Evolutionary conservation across 257 asterid genomes (phyloP).

Genomic region (Galeopsis tetrahit): DNA sequence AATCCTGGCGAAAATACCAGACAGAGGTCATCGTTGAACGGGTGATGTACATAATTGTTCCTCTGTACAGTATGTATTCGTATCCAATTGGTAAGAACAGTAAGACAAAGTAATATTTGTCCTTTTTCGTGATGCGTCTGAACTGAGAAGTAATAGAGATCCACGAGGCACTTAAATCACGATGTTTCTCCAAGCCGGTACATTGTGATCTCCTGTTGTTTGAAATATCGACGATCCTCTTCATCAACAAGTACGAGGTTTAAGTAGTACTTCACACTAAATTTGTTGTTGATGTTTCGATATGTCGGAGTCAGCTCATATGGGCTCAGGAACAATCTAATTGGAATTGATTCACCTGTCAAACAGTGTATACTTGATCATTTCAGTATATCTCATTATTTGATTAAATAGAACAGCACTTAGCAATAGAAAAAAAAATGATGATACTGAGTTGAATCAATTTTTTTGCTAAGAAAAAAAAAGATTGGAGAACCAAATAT

Average conservation of each 20-base stretch:
- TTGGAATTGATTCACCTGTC: slow-evolving; percentile 96
- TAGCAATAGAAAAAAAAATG: no score
- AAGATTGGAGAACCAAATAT: not conserved
- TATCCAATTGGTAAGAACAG: slow-evolving; percentile 33
- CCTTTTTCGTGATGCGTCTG: slow-evolving; percentile 25
- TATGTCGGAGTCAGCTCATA: slow-evolving; percentile 93
- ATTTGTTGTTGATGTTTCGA: slow-evolving; percentile 93
- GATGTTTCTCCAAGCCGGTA: slow-evolving; percentile 78
- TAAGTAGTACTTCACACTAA: slow-evolving; percentile 86
- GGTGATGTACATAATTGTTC: slow-evolving; percentile 44
- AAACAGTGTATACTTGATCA: not conserved
- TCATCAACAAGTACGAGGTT: slow-evolving; percentile 99
- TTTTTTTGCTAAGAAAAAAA: not conserved
- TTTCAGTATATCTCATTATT: no score
- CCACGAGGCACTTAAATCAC: slow-evolving; percentile 36
- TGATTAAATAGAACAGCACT: no score
- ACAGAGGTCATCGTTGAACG: slow-evolving; percentile 34
- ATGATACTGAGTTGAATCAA: not conserved
- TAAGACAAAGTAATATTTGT: slow-evolving; percentile 32
- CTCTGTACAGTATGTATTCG: slow-evolving; percentile 46
- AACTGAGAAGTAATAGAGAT: slow-evolving; percentile 30
- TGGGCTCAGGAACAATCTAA: slow-evolving; percentile 94
- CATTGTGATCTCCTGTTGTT: slow-evolving; percentile 92
- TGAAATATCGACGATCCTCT: slow-evolving; percentile 96
- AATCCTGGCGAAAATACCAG: slow-evolving; percentile 31